Evolutionary conservation across 768 basidiomycete species (phyloP).

Genomic region (Suillus lakei): DNA sequence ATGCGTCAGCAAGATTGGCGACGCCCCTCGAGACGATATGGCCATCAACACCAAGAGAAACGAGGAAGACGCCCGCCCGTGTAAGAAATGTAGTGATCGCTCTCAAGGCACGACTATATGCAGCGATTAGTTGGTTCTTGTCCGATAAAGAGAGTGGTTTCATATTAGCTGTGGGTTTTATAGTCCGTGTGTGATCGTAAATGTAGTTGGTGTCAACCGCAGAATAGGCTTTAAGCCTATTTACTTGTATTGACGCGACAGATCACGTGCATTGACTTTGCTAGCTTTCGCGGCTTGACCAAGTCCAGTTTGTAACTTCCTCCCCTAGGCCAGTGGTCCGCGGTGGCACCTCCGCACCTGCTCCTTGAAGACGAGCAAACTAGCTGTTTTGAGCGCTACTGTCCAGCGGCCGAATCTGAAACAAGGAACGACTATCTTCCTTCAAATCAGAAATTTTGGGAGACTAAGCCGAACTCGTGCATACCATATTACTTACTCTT

Average conservation of each 20-base stretch:
- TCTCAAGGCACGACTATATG: neutral
- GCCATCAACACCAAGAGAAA: neutral
- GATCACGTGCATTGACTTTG: slow-evolving; percentile 7
- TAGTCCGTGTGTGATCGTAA: neutral
- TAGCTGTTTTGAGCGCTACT: neutral
- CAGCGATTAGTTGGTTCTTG: neutral
- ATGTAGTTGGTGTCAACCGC: neutral
- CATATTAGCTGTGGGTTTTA: neutral
- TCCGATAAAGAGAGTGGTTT: neutral
- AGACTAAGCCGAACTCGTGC: neutral
- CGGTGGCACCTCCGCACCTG: neutral
- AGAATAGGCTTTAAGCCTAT: neutral
- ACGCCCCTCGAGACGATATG: neutral
- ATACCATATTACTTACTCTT: neutral
- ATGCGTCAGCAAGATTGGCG: neutral
- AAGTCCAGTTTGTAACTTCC: too few relatives aligned
- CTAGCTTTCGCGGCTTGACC: neutral
- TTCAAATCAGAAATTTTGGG: too few relatives aligned
- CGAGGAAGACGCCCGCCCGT: neutral
- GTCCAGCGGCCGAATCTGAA: neutral
- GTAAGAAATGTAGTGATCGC: neutral
- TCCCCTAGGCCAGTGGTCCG: too few relatives aligned
- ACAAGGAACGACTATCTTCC: neutral
- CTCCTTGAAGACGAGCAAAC: neutral
- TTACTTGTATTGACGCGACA: slow-evolving; percentile 1